Percentiles rank a stretch among this genome's conserved stretches.
Evolutionary conservation across 2,329 filamentous ascomycete species (phyloP).

Genomic region (Trichocomaceae sp.): DNA sequence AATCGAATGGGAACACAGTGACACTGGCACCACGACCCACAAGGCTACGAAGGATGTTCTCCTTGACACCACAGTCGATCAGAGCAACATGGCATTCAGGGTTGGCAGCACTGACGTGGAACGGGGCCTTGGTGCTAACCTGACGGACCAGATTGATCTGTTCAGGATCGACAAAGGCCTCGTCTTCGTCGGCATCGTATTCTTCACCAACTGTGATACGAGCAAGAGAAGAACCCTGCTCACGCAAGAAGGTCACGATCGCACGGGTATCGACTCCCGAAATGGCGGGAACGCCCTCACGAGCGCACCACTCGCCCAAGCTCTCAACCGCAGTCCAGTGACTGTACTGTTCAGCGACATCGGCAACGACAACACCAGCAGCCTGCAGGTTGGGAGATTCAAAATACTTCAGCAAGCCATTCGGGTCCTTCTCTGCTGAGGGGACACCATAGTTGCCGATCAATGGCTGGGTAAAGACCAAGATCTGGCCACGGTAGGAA

Average conservation of each 20-base stretch:
- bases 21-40: constrained; percentile 86
- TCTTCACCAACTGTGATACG: constrained; percentile 93
- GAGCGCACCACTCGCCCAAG: constrained; percentile 86
- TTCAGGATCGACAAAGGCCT: constrained; percentile 88
- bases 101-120: constrained; percentile 79
- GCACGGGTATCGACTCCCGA: constrained; percentile 94
- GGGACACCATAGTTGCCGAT: constrained; percentile 99
- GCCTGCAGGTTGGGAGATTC: constrained; percentile 98
- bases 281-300: constrained; percentile 92
- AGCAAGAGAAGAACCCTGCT: constrained; percentile 92
- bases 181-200: constrained; percentile 97
- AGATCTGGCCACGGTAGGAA: constrained; percentile 72
- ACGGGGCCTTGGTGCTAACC: constrained; percentile 96
- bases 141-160: constrained; percentile 95
- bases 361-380: constrained; percentile 88
- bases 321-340: constrained; percentile 99
- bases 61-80: constrained; percentile 97
- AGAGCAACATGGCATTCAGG: constrained; percentile 87
- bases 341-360: constrained; percentile 88
- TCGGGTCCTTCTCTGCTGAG: constrained; percentile 73
- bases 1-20: constrained; percentile 93
- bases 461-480: constrained; percentile 95
- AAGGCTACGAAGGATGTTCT: constrained; percentile 95
- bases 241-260: constrained; percentile 91
- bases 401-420: constrained; percentile 92